Conservation (phyloP, 2,329 filamentous ascomycete species). For the Colletotrichum lindemuthianum region DNA sequence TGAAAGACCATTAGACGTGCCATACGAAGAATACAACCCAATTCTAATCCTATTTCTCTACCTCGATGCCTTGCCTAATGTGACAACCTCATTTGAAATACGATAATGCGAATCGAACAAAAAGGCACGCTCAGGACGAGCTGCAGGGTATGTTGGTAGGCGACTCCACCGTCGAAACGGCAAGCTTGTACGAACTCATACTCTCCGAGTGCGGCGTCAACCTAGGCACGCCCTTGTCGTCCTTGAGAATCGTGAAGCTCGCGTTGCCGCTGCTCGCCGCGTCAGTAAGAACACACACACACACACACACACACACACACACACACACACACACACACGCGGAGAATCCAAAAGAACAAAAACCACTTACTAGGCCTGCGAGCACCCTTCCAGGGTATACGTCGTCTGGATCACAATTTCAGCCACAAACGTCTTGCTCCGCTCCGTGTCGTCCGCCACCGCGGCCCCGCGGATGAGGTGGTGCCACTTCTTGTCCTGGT, state of each 20-base stretch:
- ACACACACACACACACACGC: no score
- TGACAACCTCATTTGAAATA: no score
- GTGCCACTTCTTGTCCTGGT: slow-evolving; percentile 21
- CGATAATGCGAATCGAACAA: no score
- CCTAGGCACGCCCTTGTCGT: background rate
- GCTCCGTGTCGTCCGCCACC: slow-evolving; percentile 7
- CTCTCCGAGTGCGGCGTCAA: slow-evolving; percentile 20
- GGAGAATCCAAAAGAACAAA: no score
- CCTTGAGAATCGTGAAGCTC: slow-evolving; percentile 25
- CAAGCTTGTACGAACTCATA: slow-evolving; percentile 27
- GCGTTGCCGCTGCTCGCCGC: slow-evolving; percentile 6
- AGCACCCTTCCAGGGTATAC: slow-evolving; percentile 14
- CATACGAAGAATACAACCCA: background rate
- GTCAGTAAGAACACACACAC: no score
- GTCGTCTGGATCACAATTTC: slow-evolving; percentile 29
- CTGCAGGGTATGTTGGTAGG: slow-evolving; percentile 24
- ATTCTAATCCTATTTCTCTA: no score
- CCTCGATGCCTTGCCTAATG: no score
- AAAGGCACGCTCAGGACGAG: background rate
- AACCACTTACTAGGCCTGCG: slow-evolving; percentile 28
- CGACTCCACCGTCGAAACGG: slow-evolving; percentile 20
- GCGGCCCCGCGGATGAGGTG: slow-evolving; percentile 27
- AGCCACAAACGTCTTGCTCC: slow-evolving; percentile 20
- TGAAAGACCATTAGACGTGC: background rate
- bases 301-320: no score